These are phyloP conservation scores for Synchytrium microbalum DNA, from an alignment of 371 early-diverging fungal genomes.

Conservation along the genomic window DNA sequence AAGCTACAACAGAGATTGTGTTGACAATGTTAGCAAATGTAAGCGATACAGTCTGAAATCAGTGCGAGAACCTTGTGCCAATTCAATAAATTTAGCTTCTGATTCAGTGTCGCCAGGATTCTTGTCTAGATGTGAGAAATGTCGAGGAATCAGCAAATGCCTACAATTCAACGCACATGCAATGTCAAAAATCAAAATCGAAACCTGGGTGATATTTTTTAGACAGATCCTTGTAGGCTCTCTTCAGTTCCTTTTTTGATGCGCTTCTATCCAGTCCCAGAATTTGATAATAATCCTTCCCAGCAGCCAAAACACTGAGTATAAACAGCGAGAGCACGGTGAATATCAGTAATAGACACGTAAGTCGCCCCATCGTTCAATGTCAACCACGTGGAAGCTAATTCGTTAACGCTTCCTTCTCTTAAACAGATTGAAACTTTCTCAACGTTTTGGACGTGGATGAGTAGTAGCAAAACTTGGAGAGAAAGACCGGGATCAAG, in stretches of 20 bases:
- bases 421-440: neutral
- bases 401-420: too few species aligned
- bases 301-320: conserved; percentile 1
- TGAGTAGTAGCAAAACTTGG: neutral
- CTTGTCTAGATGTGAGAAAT: conserved; percentile 54
- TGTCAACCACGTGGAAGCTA: too few species aligned
- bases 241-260: conserved; percentile 44
- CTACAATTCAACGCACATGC: neutral
- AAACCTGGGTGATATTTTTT: conserved; percentile 24
- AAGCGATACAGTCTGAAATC: neutral
- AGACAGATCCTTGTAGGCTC: conserved; percentile 50
- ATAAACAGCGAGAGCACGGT: conserved; percentile 4
- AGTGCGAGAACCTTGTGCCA: conserved; percentile 62
- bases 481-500: neutral
- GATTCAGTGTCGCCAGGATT: conserved; percentile 75
- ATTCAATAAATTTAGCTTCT: conserved; percentile 83
- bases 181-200: neutral
- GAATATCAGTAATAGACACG: neutral
- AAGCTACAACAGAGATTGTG: conserved; percentile 45
- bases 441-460: neutral
- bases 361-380: neutral
- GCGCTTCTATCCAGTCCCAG: conserved; percentile 21
- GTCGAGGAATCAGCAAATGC: neutral
- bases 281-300: conserved; percentile 36
- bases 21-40: neutral